Percentiles rank a stretch among this genome's conserved stretches.
These are phyloP conservation scores for Tolypocladium tundrense DNA, from an alignment of 2,329 filamentous ascomycete genomes.

Conservation along the genomic window DNA sequence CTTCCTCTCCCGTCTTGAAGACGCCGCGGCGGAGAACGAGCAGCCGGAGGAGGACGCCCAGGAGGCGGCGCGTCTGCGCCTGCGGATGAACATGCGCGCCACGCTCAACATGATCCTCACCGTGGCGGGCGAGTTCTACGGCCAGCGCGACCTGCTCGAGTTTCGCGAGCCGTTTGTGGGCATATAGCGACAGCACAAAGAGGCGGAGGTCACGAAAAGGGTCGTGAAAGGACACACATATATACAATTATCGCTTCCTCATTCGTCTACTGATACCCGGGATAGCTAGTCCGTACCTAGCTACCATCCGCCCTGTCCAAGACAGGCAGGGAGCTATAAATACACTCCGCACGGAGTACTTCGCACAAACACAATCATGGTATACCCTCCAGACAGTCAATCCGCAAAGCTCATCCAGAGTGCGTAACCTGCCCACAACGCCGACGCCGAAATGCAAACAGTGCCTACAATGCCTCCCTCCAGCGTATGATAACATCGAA, in stretches of 20 bases:
- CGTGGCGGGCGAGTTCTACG: constrained; percentile 78
- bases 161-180: constrained; percentile 54
- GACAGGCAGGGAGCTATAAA: background rate
- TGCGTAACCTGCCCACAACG: background rate
- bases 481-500: background rate
- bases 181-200: constrained; percentile 15
- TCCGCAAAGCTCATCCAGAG: background rate
- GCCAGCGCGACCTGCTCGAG: constrained; percentile 75
- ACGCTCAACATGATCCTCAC: constrained; percentile 89
- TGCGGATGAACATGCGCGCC: constrained; percentile 46
- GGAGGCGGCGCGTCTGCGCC: constrained; percentile 19
- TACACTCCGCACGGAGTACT: background rate
- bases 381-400: background rate
- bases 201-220: constrained; percentile 1
- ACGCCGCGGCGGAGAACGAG: constrained; percentile 12
- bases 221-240: background rate
- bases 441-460: background rate
- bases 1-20: constrained; percentile 35
- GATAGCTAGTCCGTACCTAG: background rate
- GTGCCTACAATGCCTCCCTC: background rate
- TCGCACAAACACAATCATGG: background rate
- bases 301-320: background rate
- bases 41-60: constrained; percentile 14
- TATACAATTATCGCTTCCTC: background rate
- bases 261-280: background rate